Conservation (phyloP, 805 yeast genomes). For the Starmerella floricola region DNA sequence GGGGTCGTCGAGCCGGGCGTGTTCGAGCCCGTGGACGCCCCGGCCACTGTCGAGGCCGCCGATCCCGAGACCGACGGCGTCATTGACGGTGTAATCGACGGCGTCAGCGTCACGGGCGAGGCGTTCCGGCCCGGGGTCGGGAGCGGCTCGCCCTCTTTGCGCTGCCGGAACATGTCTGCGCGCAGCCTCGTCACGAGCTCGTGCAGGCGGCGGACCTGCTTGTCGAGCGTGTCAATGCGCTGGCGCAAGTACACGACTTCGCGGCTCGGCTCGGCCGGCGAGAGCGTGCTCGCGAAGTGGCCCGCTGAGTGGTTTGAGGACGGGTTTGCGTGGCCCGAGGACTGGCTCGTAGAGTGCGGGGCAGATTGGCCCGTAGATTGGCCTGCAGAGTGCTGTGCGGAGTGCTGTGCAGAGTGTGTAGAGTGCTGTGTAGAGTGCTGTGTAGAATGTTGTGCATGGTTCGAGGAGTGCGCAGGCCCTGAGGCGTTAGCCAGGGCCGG, state of each 20-base stretch:
- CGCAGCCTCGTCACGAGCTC: constrained; percentile 47
- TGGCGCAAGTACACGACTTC: constrained; percentile 9
- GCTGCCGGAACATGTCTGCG: constrained; percentile 48
- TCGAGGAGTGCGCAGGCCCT: no score
- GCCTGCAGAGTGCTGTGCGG: no score
- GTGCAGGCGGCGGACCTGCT: constrained; percentile 34
- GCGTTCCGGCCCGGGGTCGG: constrained; percentile 39
- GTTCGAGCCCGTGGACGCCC: no score
- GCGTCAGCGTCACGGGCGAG: neutral
- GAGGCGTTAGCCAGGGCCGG: no score
- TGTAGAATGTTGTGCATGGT: no score
- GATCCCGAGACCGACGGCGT: no score
- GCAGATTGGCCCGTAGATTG: no score
- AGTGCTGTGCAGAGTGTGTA: no score
- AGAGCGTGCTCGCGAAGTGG: neutral
- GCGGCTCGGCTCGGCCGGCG: neutral
- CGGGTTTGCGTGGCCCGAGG: no score
- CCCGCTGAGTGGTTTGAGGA: neutral
- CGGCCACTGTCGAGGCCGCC: neutral
- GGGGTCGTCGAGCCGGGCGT: neutral
- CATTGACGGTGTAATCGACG: neutral
- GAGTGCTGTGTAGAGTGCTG: no score
- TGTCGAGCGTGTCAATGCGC: constrained; percentile 27
- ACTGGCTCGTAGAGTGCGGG: neutral
- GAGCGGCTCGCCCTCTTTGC: constrained; percentile 52